Evolutionary conservation across 371 early-diverging fungal species (phyloP).

Genomic region (Mucor irregularis): DNA sequence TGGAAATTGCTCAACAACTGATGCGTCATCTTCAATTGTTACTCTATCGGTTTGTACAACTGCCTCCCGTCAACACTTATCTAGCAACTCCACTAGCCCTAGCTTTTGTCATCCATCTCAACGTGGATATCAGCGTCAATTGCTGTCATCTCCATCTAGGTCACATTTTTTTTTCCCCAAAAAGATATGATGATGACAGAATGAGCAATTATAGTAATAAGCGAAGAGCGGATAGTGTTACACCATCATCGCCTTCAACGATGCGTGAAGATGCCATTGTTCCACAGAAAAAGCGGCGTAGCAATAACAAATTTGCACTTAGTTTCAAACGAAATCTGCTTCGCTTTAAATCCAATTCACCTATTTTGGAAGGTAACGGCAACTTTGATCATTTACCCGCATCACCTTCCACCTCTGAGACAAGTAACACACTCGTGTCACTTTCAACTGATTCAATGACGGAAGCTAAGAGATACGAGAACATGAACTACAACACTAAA

Average conservation of each 20-base stretch:
- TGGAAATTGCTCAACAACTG: constrained; percentile 3
- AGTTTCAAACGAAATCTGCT: constrained; percentile 10
- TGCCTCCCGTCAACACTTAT: constrained; percentile 8
- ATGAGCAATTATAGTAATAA: constrained; percentile 8
- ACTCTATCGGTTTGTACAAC: constrained; percentile 5
- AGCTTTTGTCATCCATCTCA: neutral
- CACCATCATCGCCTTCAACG: constrained; percentile 17
- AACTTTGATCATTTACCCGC: neutral
- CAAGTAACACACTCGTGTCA: neutral
- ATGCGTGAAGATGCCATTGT: constrained; percentile 3
- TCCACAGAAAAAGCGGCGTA: constrained; percentile 13
- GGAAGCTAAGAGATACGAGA: neutral
- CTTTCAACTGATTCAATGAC: neutral
- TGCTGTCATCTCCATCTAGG: neutral
- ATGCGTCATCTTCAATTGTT: constrained; percentile 11
- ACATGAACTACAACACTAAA: neutral
- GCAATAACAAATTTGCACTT: constrained; percentile 3
- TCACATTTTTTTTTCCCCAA: neutral
- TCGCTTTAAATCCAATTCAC: constrained; percentile 4
- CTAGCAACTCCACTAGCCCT: neutral
- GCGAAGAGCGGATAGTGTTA: constrained; percentile 8
- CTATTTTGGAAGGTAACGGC: neutral
- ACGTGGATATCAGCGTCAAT: constrained; percentile 10
- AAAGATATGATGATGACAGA: neutral
- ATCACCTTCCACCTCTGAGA: neutral